Percentiles rank a stretch among this genome's conserved stretches.
Conservation (phyloP, 495 filamentous ascomycete genomes). For the Lophiostoma macrostomum region DNA sequence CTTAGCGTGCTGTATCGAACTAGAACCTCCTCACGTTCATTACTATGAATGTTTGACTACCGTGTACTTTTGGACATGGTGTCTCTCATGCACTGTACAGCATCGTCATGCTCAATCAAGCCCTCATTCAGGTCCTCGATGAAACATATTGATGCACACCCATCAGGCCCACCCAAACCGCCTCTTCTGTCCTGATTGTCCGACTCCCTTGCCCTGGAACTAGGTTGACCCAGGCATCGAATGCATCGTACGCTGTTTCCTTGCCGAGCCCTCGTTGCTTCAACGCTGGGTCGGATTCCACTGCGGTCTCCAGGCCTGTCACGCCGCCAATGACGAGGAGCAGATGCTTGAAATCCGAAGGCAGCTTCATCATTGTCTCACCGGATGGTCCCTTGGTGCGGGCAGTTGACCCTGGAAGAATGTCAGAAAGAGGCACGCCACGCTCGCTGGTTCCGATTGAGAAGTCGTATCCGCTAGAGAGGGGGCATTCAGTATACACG, state of each 20-base stretch:
- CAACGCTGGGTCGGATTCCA: slow-evolving; percentile 61
- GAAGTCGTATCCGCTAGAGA: slow-evolving; percentile 48
- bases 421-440: slow-evolving; percentile 50
- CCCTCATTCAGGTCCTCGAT: too few relatives aligned
- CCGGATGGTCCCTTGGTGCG: not conserved
- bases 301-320: slow-evolving; percentile 65
- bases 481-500: slow-evolving; percentile 56
- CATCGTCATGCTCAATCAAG: too few relatives aligned
- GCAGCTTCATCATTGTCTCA: not conserved
- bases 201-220: slow-evolving; percentile 71
- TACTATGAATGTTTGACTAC: too few relatives aligned
- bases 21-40: too few relatives aligned
- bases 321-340: slow-evolving; percentile 72
- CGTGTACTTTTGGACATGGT: too few relatives aligned
- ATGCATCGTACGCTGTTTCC: slow-evolving; percentile 58
- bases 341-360: slow-evolving; percentile 58
- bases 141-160: slow-evolving; percentile 55
- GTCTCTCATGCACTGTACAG: too few relatives aligned
- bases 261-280: slow-evolving; percentile 53
- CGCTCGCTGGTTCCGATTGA: slow-evolving; percentile 74
- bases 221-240: slow-evolving; percentile 76
- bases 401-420: slow-evolving; percentile 1
- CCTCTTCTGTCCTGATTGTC: slow-evolving; percentile 76
- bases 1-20: too few relatives aligned
- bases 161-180: slow-evolving; percentile 65